Evolutionary conservation across 345 rosid species (phyloP), one percentile per base, ranked within the genome.

Genomic region (Populus deltoides): DNA sequence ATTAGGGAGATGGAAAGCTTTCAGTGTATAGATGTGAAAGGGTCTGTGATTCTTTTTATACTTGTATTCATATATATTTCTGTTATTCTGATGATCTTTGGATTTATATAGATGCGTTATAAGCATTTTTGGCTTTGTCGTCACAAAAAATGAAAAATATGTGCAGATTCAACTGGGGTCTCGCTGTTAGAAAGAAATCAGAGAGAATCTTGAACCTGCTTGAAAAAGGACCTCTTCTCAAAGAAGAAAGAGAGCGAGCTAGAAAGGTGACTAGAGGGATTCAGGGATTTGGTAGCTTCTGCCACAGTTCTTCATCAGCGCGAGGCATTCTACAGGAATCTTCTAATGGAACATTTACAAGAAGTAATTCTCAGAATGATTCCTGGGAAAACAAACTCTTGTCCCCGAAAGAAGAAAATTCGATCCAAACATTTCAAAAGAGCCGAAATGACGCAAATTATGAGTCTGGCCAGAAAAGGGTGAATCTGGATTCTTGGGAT

Each of bases 141-240:
- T 27, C 24, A 47, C 22, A 35, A 15, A 27, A 16, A 1, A 1
- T 7, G 29, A 12, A 41, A 51, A 68, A 62, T 25, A 55, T 53
- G 39, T 82, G 84, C 85, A 93, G 99, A 76, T 93, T 95, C 81
- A 91, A 95, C 62, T 95, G 99, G 99, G 99, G 99, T 16, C 78
- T 95, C 43, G 78, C 88, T 57, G 97, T 93, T 43, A 82, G 94
- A 76, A 93, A 84, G 87, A 93, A 93, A 86, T 83, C 97, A 4
- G 93, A 90, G 70, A 90, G 90, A 80, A 81, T 91, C 22, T 7
- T 90, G 77, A 87, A 87, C 85, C 75, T 93, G 80, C 92, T 95
- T 7, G 92, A 88, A 84, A 85, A 90, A 76, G 94, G 90, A 41
- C 75, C 85, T 49, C 83, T 93, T 22, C 88, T 90, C 45, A 93